Conservation (phyloP, 306 rosid species). For the Inga leiocalycina region DNA sequence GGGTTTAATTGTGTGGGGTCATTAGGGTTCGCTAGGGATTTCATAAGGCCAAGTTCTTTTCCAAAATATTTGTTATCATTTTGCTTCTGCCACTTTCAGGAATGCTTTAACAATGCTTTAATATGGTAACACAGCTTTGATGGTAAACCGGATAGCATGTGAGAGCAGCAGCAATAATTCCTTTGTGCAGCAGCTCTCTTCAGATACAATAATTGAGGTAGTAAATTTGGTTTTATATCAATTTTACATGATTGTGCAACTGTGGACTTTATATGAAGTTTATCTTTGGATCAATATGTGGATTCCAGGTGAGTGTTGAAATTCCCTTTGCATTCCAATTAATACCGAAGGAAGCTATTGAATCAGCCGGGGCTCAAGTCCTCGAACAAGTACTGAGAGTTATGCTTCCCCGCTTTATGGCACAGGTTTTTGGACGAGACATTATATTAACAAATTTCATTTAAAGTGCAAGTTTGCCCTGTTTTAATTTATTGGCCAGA, state of each 20-base stretch:
- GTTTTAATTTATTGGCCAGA: background rate
- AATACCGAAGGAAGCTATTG: constrained; percentile 84
- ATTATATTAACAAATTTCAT: constrained; percentile 4
- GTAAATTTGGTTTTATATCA: constrained; percentile 14
- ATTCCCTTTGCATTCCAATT: constrained; percentile 77
- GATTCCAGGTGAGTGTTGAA: constrained; percentile 78
- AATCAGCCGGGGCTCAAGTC: constrained; percentile 93
- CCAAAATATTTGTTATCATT: constrained; percentile 20
- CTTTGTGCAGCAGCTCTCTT: constrained; percentile 62
- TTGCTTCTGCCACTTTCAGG: constrained; percentile 66
- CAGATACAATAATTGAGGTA: constrained; percentile 92
- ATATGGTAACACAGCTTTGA: constrained; percentile 89
- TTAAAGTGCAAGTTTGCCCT: background rate
- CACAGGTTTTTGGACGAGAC: constrained; percentile 65
- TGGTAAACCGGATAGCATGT: constrained; percentile 92
- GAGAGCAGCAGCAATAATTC: constrained; percentile 46
- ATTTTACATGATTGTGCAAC: constrained; percentile 15
- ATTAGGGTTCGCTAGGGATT: background rate
- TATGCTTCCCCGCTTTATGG: constrained; percentile 92
- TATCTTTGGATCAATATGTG: constrained; percentile 34
- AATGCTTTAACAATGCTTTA: constrained; percentile 78
- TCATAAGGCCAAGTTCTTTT: background rate
- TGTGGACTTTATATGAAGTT: constrained; percentile 1
- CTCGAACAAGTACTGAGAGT: constrained; percentile 84
- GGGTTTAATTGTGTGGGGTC: background rate